Evolutionary conservation across 2,329 filamentous ascomycete genomes (phyloP).

Genomic region (Cadophora malorum): DNA sequence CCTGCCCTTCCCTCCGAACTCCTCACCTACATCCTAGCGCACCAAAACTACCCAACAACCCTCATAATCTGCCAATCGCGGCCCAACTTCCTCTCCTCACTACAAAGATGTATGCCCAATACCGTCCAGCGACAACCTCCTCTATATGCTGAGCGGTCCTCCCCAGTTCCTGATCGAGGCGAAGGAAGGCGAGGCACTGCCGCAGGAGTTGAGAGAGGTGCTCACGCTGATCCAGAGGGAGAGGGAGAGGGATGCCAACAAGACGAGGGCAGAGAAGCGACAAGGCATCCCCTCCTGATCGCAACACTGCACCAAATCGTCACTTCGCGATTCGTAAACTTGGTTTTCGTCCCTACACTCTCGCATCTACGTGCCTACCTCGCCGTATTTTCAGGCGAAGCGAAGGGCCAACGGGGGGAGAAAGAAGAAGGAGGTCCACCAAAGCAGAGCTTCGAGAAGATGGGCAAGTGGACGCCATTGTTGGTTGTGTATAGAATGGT

Average conservation of each 20-base stretch:
- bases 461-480: conserved; percentile 46
- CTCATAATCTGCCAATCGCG: conserved; percentile 74
- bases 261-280: no score
- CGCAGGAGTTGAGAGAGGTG: neutral
- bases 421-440: conserved; percentile 11
- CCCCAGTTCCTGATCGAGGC: conserved; percentile 8
- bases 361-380: conserved; percentile 81
- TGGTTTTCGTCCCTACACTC: conserved; percentile 77
- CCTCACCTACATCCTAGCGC: conserved; percentile 66
- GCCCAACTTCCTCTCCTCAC: conserved; percentile 66
- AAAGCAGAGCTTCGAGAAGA: conserved; percentile 28
- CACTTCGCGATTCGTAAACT: conserved; percentile 69
- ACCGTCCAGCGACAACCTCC: conserved; percentile 21
- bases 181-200: neutral
- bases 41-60: conserved; percentile 63
- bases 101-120: conserved; percentile 56
- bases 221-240: neutral
- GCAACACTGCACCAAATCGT: conserved; percentile 74
- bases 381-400: conserved; percentile 49
- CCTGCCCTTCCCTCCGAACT: conserved; percentile 65
- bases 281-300: conserved; percentile 56
- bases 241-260: conserved; percentile 16
- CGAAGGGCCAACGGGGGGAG: conserved; percentile 1
- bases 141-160: conserved; percentile 11
- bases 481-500: conserved; percentile 71